Conservation (phyloP, 2,329 filamentous ascomycete genomes). For the Knoxdaviesia capensis region DNA sequence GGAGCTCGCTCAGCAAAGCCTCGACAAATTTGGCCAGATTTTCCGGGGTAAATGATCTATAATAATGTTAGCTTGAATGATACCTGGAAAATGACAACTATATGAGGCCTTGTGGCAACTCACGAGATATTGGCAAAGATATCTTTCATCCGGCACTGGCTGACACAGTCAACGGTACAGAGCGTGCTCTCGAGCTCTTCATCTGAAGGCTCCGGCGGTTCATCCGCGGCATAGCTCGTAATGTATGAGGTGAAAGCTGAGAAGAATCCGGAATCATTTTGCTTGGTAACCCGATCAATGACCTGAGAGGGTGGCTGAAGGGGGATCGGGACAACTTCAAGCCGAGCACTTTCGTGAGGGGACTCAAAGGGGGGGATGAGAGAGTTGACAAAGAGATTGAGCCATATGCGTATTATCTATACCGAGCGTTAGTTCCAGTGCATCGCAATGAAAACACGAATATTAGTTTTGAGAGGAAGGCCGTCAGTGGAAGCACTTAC, state of each 20-base stretch:
- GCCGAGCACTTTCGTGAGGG: constrained; percentile 14
- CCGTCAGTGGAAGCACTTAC: constrained; percentile 26
- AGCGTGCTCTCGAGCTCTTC: constrained; percentile 93
- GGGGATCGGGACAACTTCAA: constrained; percentile 53
- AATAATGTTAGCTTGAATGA: background rate
- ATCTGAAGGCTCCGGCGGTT: constrained; percentile 90
- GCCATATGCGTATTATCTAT: constrained; percentile 73
- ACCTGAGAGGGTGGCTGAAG: constrained; percentile 81
- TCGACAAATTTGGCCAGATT: constrained; percentile 34
- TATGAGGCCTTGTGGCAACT: constrained; percentile 12
- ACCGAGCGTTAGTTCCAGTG: constrained; percentile 15
- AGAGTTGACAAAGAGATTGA: constrained; percentile 92
- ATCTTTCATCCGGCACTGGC: constrained; percentile 65
- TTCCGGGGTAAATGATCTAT: constrained; percentile 38
- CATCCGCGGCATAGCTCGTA: constrained; percentile 95
- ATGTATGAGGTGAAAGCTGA: constrained; percentile 93
- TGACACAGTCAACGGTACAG: constrained; percentile 85
- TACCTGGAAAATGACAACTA: background rate
- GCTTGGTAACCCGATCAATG: constrained; percentile 66
- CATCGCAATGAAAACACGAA: background rate
- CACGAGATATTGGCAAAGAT: constrained; percentile 70
- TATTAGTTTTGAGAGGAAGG: constrained; percentile 2
- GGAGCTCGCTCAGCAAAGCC: constrained; percentile 63
- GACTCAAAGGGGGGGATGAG: constrained; percentile 66
- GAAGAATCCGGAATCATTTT: constrained; percentile 67